These are phyloP conservation scores for Cordyceps javanica DNA, from an alignment of 2,329 filamentous ascomycete genomes.

Conservation along the genomic window DNA sequence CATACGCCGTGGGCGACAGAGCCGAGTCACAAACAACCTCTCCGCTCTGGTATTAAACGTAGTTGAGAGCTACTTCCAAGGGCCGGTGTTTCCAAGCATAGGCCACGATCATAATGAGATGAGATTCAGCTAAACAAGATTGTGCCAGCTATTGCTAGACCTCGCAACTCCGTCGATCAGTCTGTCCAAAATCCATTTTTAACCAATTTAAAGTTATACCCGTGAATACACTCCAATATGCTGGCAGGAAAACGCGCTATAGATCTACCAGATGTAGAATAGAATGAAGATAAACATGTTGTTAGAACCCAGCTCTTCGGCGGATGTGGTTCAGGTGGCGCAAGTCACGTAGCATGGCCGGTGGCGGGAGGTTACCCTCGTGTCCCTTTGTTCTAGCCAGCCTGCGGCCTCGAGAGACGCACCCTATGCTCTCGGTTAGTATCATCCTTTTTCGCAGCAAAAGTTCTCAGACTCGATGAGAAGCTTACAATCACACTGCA, in stretches of 20 bases:
- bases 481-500: slow-evolving; percentile 17
- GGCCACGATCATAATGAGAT: neutral
- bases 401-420: slow-evolving; percentile 28
- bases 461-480: neutral
- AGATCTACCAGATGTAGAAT: neutral
- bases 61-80: neutral
- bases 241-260: neutral
- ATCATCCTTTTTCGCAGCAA: neutral
- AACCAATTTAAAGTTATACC: no score
- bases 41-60: no score
- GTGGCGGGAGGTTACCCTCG: neutral
- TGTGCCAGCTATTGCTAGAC: slow-evolving; percentile 1
- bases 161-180: neutral
- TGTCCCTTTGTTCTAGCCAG: slow-evolving; percentile 9
- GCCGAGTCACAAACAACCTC: no score
- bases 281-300: neutral
- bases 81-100: neutral
- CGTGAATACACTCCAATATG: neutral
- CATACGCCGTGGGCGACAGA: no score
- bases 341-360: slow-evolving; percentile 4
- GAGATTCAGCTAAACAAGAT: slow-evolving; percentile 5
- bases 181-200: neutral
- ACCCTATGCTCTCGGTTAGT: slow-evolving; percentile 24
- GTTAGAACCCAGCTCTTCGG: slow-evolving; percentile 5
- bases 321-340: slow-evolving; percentile 10